Evolutionary conservation across 2,329 filamentous ascomycete species (phyloP).

Genomic region (Mariannaea elegans): DNA sequence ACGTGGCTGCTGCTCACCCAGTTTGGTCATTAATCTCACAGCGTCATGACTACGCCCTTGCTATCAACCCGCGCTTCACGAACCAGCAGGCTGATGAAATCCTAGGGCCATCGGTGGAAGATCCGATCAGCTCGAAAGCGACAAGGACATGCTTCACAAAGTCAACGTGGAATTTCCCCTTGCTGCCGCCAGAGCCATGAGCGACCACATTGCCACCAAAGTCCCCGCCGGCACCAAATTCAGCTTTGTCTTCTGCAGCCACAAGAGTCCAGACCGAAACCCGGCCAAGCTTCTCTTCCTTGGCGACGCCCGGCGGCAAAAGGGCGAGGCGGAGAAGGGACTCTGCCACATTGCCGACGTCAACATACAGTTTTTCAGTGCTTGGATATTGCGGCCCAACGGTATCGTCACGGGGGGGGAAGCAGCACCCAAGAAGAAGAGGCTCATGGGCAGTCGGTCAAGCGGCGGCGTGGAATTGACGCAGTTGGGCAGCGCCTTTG

Average conservation of each 20-base stretch:
- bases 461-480: constrained; percentile 45
- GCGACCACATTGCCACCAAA: constrained; percentile 41
- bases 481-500: constrained; percentile 48
- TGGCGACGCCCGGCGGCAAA: constrained; percentile 48
- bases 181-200: constrained; percentile 65
- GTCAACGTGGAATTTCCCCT: constrained; percentile 70
- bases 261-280: constrained; percentile 45
- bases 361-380: constrained; percentile 44
- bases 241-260: constrained; percentile 55
- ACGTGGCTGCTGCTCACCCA: background rate
- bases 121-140: constrained; percentile 57
- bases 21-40: background rate
- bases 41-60: no score
- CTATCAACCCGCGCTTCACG: no score
- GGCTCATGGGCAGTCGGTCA: constrained; percentile 42
- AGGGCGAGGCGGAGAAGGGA: constrained; percentile 51
- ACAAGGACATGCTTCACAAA: constrained; percentile 53
- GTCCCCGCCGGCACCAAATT: constrained; percentile 46
- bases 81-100: background rate
- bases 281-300: constrained; percentile 49
- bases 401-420: constrained; percentile 35
- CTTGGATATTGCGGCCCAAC: constrained; percentile 49
- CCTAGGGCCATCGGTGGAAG: constrained; percentile 54
- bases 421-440: constrained; percentile 39
- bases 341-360: constrained; percentile 50